A percentile compares a stretch with the other conserved stretches of the same genome.
Evolutionary conservation across 2,329 filamentous ascomycete species (phyloP).

Genomic region (Basipetospora sp.): DNA sequence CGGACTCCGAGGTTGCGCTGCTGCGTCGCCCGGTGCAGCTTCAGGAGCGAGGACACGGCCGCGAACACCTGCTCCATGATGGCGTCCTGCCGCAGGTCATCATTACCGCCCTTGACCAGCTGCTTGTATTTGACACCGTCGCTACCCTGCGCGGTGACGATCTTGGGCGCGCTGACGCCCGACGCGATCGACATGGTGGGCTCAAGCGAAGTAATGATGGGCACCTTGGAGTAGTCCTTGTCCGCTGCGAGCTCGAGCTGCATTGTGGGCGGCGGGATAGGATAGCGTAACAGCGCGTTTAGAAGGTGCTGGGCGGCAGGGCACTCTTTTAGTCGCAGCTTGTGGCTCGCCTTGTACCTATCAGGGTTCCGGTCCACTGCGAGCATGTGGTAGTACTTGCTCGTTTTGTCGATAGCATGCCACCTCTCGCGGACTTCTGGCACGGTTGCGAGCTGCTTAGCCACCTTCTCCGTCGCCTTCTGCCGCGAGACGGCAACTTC

Average conservation of each 20-base stretch:
- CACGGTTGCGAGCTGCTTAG: constrained; percentile 42
- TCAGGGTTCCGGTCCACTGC: constrained; percentile 50
- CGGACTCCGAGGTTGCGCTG: constrained; percentile 80
- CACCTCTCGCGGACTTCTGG: constrained; percentile 42
- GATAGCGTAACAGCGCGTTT: constrained; percentile 46
- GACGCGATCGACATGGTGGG: constrained; percentile 70
- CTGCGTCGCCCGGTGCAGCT: constrained; percentile 71
- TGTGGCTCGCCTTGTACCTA: constrained; percentile 53
- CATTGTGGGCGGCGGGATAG: constrained; percentile 79
- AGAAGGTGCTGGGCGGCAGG: constrained; percentile 47
- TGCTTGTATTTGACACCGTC: constrained; percentile 75
- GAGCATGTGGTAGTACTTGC: constrained; percentile 49
- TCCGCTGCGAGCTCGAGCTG: constrained; percentile 60
- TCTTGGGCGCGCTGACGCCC: constrained; percentile 85
- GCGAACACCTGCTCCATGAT: constrained; percentile 99
- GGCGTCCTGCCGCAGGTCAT: constrained; percentile 90
- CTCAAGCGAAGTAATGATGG: constrained; percentile 58
- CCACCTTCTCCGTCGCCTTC: constrained; percentile 55
- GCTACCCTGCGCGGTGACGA: constrained; percentile 65
- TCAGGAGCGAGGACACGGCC: constrained; percentile 79
- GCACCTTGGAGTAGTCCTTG: constrained; percentile 62
- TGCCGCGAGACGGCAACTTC: constrained; percentile 59
- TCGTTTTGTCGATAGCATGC: constrained; percentile 58
- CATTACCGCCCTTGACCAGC: constrained; percentile 86
- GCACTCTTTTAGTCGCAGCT: constrained; percentile 50